Conservation (phyloP, 768 basidiomycete genomes). For the Lepiota subincarnata region DNA sequence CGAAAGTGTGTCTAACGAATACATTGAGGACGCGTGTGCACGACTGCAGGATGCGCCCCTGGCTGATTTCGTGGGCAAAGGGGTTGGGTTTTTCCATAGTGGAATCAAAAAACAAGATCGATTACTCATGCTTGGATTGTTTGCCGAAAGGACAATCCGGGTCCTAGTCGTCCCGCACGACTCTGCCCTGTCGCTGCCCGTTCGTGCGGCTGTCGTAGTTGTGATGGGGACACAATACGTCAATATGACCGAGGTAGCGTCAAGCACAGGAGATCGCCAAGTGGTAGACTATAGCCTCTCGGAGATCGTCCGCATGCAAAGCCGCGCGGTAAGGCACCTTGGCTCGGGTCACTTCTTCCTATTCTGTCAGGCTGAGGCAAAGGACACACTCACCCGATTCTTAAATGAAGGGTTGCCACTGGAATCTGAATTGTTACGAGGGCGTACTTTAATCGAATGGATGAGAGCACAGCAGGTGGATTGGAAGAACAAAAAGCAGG, state of each 20-base stretch:
- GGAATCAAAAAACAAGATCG: conserved; percentile 67
- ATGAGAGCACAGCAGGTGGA: conserved; percentile 16
- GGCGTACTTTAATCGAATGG: conserved; percentile 38
- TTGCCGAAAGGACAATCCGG: conserved; percentile 71
- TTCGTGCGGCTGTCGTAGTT: conserved; percentile 75
- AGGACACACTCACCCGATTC: conserved; percentile 78
- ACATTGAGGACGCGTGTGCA: conserved; percentile 54
- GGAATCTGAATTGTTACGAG: conserved; percentile 71
- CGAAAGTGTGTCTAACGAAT: conserved; percentile 40
- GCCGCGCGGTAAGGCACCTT: conserved; percentile 67
- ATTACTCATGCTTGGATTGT: conserved; percentile 73
- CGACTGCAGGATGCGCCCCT: conserved; percentile 61
- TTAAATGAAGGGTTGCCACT: conserved; percentile 85
- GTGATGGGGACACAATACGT: conserved; percentile 93
- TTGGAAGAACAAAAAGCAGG: conserved; percentile 42
- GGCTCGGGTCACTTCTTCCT: conserved; percentile 68
- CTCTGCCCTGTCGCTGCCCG: conserved; percentile 85
- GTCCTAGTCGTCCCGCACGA: conserved; percentile 82
- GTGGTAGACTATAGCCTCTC: conserved; percentile 75
- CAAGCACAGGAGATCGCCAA: conserved; percentile 54
- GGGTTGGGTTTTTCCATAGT: conserved; percentile 85
- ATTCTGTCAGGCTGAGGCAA: conserved; percentile 86
- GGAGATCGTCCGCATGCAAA: conserved; percentile 91
- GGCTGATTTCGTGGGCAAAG: conserved; percentile 72
- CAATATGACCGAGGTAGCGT: conserved; percentile 27